A percentile compares a stretch with the other conserved stretches of the same genome.
Conservation (phyloP, 176 grass and related monocot genomes). For the Ensete glaucum region DNA sequence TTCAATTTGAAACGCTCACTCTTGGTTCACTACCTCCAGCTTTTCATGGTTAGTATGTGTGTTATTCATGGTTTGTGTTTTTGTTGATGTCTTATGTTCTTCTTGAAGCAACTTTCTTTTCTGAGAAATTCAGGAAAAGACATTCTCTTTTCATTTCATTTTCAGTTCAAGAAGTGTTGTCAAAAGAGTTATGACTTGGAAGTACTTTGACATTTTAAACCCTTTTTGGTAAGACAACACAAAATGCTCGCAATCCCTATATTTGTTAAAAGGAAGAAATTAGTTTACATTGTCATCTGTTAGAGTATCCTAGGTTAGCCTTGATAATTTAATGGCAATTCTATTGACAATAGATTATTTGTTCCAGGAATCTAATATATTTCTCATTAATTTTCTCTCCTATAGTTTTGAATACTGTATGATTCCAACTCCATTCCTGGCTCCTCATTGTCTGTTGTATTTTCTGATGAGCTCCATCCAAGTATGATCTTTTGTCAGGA, state of each 20-base stretch:
- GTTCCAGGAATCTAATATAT: not conserved
- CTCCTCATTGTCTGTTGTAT: not conserved
- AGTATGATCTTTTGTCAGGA: slow-evolving; percentile 39
- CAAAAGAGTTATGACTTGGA: not conserved
- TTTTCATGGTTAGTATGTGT: slow-evolving; percentile 62
- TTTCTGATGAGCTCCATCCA: not conserved
- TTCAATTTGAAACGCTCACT: slow-evolving; percentile 86
- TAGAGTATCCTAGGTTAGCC: not conserved
- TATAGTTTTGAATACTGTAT: not conserved
- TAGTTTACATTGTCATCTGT: not conserved
- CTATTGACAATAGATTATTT: not conserved
- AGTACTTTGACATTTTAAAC: not conserved
- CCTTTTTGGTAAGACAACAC: not conserved
- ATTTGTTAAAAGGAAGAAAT: not conserved
- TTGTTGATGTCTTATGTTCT: not conserved
- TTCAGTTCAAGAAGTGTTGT: not conserved
- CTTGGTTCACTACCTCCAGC: slow-evolving; percentile 86
- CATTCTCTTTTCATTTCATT: not conserved
- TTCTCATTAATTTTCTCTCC: not conserved
- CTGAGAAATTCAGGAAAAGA: not conserved
- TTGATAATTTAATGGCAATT: not conserved
- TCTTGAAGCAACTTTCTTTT: not conserved
- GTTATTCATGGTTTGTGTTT: slow-evolving; percentile 5
- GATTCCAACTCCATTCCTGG: not conserved
- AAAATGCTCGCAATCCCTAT: not conserved